A percentile compares a stretch with the other conserved stretches of the same genome.
phyloP scores from a whole-genome alignment of 2,329 filamentous ascomycete species.

The Penicillium crustosum region DNA sequence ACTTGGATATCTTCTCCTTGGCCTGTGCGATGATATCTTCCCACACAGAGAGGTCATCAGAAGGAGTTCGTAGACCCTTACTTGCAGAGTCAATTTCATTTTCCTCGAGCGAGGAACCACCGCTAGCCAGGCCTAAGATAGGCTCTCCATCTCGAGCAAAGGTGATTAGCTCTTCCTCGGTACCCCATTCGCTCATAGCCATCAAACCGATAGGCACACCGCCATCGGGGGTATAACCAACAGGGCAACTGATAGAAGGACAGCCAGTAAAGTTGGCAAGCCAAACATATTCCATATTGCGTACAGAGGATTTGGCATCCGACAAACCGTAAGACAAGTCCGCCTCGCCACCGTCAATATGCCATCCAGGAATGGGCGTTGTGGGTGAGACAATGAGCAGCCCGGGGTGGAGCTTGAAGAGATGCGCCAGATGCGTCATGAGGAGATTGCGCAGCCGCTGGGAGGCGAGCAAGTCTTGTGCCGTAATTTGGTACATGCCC shows the following conservation, averaged over 20 bases:
- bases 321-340: slow-evolving; percentile 65
- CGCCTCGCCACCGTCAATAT: slow-evolving; percentile 59
- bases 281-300: slow-evolving; percentile 83
- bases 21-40: slow-evolving; percentile 39
- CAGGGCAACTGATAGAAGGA: slow-evolving; percentile 71
- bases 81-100: slow-evolving; percentile 2
- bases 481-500: slow-evolving; percentile 60
- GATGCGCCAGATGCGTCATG: slow-evolving; percentile 73
- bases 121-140: slow-evolving; percentile 40
- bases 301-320: slow-evolving; percentile 70
- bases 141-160: slow-evolving; percentile 55
- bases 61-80: slow-evolving; percentile 32
- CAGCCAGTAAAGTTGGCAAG: slow-evolving; percentile 79
- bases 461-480: slow-evolving; percentile 69
- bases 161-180: slow-evolving; percentile 53
- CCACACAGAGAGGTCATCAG: slow-evolving; percentile 32
- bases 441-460: slow-evolving; percentile 72
- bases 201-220: slow-evolving; percentile 53
- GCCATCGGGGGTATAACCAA: slow-evolving; percentile 62
- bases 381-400: slow-evolving; percentile 79
- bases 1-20: slow-evolving; percentile 1
- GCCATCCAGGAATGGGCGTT: slow-evolving; percentile 73
- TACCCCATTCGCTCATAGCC: slow-evolving; percentile 57
- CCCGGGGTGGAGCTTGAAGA: slow-evolving; percentile 70
- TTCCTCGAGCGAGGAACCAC: slow-evolving; percentile 5